Evolutionary conservation across 805 yeast genomes (phyloP), one percentile per base, ranked within the genome.

Genomic region (Pichia nakasei): DNA sequence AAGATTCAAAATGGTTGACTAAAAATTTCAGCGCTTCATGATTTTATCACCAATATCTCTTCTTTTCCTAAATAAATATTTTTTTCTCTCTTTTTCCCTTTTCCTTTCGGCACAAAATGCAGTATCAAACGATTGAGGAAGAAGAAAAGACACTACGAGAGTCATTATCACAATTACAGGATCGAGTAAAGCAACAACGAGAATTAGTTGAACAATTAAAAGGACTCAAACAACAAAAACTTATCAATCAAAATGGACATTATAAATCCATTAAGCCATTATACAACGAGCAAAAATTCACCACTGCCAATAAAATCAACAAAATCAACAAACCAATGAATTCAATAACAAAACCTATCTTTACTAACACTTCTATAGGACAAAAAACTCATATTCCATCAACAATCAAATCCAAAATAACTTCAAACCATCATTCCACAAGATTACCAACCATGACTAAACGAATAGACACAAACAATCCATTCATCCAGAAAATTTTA

Each of bases 71-170:
- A n/a, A 24, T 24, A 11, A 24, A 24, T 18, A 11, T 6, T 9
- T 27, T 12, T 26, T 18, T 26, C 22, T 38, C 22, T 8, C 20
- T 13, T 22, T 5, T 21, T 11, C n/a, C 24, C n/a, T n/a, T n/a
- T n/a, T n/a, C n/a, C n/a, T n/a, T n/a, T n/a, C n/a, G n/a, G 18
- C 18, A 26, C 8, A 11, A 35, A 9, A 31, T n/a, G 37, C 37
- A 38, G 19, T 32, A 13, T n/a, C 35, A 24, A 12, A 7, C 32
- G 15, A 9, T 29, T 6, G 21, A 33, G 4, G 38, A 35, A 11
- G 46, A 47, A 18, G 56, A 53, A 33, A 41, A 41, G 15, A 48
- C 55, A 20, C 42, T 59, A 12, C 44, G 49, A 33, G 39, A 36
- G 9, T 59, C 52, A 32, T 38, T 51, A 32, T 31, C 42, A 2